Evolutionary conservation across 768 basidiomycete species (phyloP), one percentile per base, ranked within the genome.

Genomic region (Lactifluus hygrophoroides): DNA sequence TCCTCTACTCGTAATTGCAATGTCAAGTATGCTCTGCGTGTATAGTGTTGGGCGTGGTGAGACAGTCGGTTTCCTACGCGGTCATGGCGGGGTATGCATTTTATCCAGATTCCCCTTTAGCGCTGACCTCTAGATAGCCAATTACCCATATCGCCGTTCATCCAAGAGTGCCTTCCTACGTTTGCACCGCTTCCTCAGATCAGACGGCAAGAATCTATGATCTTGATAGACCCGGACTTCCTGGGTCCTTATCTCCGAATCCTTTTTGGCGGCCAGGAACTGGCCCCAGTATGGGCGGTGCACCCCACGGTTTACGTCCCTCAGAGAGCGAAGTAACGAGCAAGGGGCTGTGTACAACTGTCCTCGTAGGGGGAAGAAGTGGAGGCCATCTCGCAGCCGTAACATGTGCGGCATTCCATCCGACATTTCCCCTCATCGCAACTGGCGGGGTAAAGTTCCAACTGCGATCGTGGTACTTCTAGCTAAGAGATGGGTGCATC

Each of bases 371-470:
- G 4, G 84, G 85, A 3, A 76, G 81, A 55, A 84, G 86, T 32
- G 88, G 86, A 5, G 88, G 88, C 0, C 88, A 90, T 66, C 69
- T 77, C 53, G 86, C 80, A 53, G 83, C 85, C 37, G 86, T 90
- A 17, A 69, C 86, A 1, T 76, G 76, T 50, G 85, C 86, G 21
- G 80, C 83, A 27, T 91, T 90, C 69, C 86, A 90, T 67, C 76
- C 80, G 0, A 70, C 70, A 10, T 70, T 77, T 51, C 85, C 86
- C 4, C 63, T 90, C 16, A 75, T 91, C 51, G 88, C 87, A 10
- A 91, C 89, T 16, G 85, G 87, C 65, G 88, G 88, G 21, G 88
- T 90, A 68, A 58, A 32, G 83, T 72, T 6, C 13, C 27, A 30
- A 11, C 40, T 51, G 27, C 43, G 32, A 27, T 35, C n/a, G 4